Conservation (phyloP, 2,329 filamentous ascomycete genomes). For the Fusarium sterilihyphosum region DNA sequence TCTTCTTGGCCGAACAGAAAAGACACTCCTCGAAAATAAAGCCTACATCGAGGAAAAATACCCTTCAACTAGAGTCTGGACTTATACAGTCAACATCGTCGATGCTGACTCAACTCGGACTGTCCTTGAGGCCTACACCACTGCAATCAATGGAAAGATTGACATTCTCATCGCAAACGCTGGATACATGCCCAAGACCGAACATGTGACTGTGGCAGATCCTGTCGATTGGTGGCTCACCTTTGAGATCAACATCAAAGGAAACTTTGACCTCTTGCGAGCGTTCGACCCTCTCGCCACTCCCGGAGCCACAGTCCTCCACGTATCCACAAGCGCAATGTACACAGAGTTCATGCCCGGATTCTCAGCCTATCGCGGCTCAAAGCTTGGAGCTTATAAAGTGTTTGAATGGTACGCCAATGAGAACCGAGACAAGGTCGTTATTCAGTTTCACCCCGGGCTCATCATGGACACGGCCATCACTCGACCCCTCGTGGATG, state of each 20-base stretch:
- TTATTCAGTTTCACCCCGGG: slow-evolving; percentile 57
- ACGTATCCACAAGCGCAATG: slow-evolving; percentile 34
- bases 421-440: slow-evolving; percentile 52
- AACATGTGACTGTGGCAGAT: slow-evolving; percentile 25
- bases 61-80: slow-evolving; percentile 60
- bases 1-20: slow-evolving; percentile 53
- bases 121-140: slow-evolving; percentile 29
- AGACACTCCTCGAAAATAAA: slow-evolving; percentile 45
- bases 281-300: slow-evolving; percentile 42
- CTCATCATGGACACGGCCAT: slow-evolving; percentile 47
- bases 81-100: slow-evolving; percentile 48
- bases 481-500: slow-evolving; percentile 13
- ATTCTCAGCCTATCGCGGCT: slow-evolving; percentile 52
- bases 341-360: slow-evolving; percentile 42
- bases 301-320: slow-evolving; percentile 39
- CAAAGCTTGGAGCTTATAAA: slow-evolving; percentile 54
- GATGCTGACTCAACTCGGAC: slow-evolving; percentile 27
- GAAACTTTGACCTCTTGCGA: slow-evolving; percentile 45
- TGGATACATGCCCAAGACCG: slow-evolving; percentile 33
- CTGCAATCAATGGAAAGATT: slow-evolving; percentile 44
- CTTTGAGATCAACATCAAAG: slow-evolving; percentile 45
- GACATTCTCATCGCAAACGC: slow-evolving; percentile 52
- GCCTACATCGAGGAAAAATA: slow-evolving; percentile 55
- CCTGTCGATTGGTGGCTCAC: slow-evolving; percentile 39
- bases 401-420: slow-evolving; percentile 53